Evolutionary conservation across 257 asterid species (phyloP).

Genomic region (Solanum gandarillasii): DNA sequence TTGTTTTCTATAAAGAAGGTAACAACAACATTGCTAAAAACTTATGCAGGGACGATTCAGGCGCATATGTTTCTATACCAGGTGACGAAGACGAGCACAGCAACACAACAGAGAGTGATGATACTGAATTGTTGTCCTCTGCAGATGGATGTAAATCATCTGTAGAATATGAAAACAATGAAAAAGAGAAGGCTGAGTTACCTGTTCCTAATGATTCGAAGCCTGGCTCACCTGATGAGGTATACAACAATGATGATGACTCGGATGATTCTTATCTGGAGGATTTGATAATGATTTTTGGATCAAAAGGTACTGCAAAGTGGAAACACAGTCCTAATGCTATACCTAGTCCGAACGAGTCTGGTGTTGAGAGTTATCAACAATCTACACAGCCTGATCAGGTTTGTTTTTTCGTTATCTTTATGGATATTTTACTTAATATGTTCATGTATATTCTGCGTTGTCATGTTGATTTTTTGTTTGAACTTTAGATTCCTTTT

Average conservation of each 20-base stretch:
- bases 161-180: neutral
- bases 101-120: slow-evolving; percentile 14
- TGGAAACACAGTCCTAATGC: slow-evolving; percentile 3
- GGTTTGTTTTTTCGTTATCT: slow-evolving; percentile 21
- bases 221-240: slow-evolving; percentile 1
- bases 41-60: neutral
- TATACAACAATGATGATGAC: neutral
- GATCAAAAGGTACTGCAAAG: neutral
- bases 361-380: slow-evolving; percentile 28
- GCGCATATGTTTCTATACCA: slow-evolving; percentile 11
- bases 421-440: neutral
- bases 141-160: slow-evolving; percentile 16
- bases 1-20: slow-evolving; percentile 43
- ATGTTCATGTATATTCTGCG: neutral
- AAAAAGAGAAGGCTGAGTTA: neutral
- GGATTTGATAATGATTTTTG: slow-evolving; percentile 12
- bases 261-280: slow-evolving; percentile 4
- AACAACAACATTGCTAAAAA: slow-evolving; percentile 25
- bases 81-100: slow-evolving; percentile 3
- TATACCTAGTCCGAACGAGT: slow-evolving; percentile 24
- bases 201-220: neutral
- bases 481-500: slow-evolving; percentile 24
- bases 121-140: slow-evolving; percentile 10
- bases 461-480: neutral
- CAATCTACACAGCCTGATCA: slow-evolving; percentile 29